phyloP scores from a whole-genome alignment of 176 grass and related monocot genomes.

The Oryza meyeriana region DNA sequence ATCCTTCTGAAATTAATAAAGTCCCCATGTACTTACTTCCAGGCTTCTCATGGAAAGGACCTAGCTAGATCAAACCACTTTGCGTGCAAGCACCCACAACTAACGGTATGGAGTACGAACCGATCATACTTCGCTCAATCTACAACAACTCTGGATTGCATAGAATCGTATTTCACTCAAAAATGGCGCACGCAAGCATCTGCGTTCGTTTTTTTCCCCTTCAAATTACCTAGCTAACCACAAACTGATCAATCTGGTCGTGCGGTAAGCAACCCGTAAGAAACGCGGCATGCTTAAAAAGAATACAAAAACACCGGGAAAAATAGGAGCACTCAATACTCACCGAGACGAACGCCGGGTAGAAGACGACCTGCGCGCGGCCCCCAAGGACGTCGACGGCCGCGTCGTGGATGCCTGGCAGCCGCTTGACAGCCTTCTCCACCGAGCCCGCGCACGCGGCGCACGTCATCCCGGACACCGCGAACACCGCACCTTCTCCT shows the following conservation, averaged over 20 bases:
- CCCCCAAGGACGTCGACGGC: conserved; percentile 79
- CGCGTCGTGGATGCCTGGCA: conserved; percentile 82
- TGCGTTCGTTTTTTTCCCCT: neutral
- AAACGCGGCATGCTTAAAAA: neutral
- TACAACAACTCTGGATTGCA: neutral
- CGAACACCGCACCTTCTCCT: conserved; percentile 56
- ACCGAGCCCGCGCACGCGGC: conserved; percentile 84
- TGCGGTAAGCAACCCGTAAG: neutral
- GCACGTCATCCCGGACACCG: conserved; percentile 80
- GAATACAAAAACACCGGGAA: neutral
- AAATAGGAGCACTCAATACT: conserved; percentile 11
- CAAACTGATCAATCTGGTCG: neutral
- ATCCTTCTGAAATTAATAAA: neutral
- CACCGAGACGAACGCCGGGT: conserved; percentile 80
- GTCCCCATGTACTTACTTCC: neutral
- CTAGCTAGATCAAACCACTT: neutral
- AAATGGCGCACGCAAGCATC: neutral
- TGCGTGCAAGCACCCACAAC: neutral
- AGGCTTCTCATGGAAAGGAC: neutral
- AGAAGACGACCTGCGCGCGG: conserved; percentile 80
- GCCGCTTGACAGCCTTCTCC: conserved; percentile 94
- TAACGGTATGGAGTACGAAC: neutral
- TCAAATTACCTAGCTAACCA: neutral
- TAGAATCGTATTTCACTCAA: neutral
- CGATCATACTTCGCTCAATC: neutral